These are phyloP conservation scores for Pterocarpus santalinus DNA, from an alignment of 306 rosid genomes.

Conservation along the genomic window DNA sequence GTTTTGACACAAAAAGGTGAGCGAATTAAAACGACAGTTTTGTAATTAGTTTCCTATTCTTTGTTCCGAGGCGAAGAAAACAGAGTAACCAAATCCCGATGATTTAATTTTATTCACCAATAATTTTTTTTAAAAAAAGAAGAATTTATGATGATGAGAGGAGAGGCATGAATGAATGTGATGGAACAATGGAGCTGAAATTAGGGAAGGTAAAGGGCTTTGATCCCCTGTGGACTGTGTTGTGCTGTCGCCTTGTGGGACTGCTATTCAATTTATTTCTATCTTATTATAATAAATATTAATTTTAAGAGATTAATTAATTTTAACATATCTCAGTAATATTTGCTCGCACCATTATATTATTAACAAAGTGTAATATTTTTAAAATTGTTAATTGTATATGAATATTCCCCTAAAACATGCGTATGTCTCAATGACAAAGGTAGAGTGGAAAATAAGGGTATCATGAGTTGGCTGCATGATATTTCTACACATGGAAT, in stretches of 20 bases:
- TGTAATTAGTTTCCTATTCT: conserved; percentile 10
- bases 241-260: neutral
- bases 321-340: too few relatives aligned
- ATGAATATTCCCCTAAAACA: neutral
- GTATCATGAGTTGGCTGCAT: neutral
- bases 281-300: too few relatives aligned
- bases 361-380: too few relatives aligned
- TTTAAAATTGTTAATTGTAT: neutral
- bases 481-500: neutral
- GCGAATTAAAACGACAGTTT: conserved; percentile 30
- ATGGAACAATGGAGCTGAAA: conserved; percentile 12
- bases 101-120: neutral
- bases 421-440: neutral
- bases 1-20: neutral
- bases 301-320: too few relatives aligned
- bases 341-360: too few relatives aligned
- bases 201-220: conserved; percentile 16
- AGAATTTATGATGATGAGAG: neutral
- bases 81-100: conserved; percentile 14
- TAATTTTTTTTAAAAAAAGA: too few relatives aligned
- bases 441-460: neutral
- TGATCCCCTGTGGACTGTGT: neutral
- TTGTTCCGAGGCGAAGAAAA: conserved; percentile 46
- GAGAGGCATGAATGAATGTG: neutral
- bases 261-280: neutral